Evolutionary conservation across 176 grass and related monocot species (phyloP), one percentile per base, ranked within the genome.

Genomic region (Aegilops speltoides): DNA sequence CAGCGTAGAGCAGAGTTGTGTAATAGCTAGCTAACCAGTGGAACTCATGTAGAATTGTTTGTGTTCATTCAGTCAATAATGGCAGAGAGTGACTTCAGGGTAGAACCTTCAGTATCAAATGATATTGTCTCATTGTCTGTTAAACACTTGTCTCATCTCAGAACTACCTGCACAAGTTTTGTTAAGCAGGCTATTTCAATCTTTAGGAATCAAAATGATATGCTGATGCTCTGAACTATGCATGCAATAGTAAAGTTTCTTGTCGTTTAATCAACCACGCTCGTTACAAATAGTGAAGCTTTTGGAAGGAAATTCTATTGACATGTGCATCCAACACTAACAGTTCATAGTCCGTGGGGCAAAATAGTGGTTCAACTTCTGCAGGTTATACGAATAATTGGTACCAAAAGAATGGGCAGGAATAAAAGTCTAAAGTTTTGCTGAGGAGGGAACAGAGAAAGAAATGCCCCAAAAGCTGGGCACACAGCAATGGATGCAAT

Each of bases 41-140:
- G 37, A 84, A 87, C 68, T 79, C 85, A 87, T 80, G 85, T 80
- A 37, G 61, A 69, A 77, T 68, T 68, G 26, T 68, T 80, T 84
- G 69, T 57, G 77, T 68, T 84, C 46, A 13, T 68, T 84, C 60
- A 10, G 81, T 52, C 77, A 82, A 82, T 3, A 64, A 23, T 25
- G 45, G 31, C 66, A 79, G 68, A 80, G 45, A 80, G 62, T 61
- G 81, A 77, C 31, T 63, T 91, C 60, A 84, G 17, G 32, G 57
- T 50, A 70, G 76, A 81, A 16, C 85, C 43, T 74, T n/a, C 57
- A 75, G 60, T 46, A 90, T 17, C 50, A 81, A 77, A 84, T 85
- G 61, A 79, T 22, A 46, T 25, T 45, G 8, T 57, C 72, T 83
- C 15, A 57, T 24, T 40, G 0, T 59, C 73, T 79, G 66, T 66